These are phyloP conservation scores for Pseudocercospora pini-densiflorae DNA, from an alignment of 2,329 filamentous ascomycete genomes.

Conservation along the genomic window DNA sequence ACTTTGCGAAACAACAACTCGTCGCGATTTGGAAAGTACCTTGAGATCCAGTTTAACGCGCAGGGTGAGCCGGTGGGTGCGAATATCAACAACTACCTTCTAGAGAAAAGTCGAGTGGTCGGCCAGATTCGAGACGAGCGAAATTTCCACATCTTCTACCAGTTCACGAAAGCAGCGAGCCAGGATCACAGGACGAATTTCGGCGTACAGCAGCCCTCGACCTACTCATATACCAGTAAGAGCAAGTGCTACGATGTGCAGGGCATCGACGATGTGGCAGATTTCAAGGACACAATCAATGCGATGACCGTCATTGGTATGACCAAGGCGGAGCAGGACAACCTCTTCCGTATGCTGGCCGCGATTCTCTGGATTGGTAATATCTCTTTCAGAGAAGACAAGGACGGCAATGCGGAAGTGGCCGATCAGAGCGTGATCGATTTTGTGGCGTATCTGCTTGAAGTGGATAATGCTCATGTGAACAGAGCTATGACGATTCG, in stretches of 20 bases:
- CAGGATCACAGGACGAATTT: slow-evolving; percentile 84
- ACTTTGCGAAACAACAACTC: slow-evolving; percentile 99
- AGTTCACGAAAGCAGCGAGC: slow-evolving; percentile 95
- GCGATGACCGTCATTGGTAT: slow-evolving; percentile 96
- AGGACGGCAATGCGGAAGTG: slow-evolving; percentile 85
- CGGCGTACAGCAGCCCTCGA: slow-evolving; percentile 87
- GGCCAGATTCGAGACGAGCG: slow-evolving; percentile 94
- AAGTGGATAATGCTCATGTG: slow-evolving; percentile 79
- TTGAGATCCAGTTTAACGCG: slow-evolving; percentile 94
- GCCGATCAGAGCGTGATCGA: slow-evolving; percentile 89
- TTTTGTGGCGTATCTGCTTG: slow-evolving; percentile 90
- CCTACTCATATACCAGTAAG: slow-evolving; percentile 90
- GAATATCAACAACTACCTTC: slow-evolving; percentile 96
- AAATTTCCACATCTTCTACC: slow-evolving; percentile 99
- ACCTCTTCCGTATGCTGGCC: slow-evolving; percentile 94
- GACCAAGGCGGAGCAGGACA: slow-evolving; percentile 84
- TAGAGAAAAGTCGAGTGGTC: slow-evolving; percentile 94
- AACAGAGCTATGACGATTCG: slow-evolving; percentile 88
- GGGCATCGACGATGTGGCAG: slow-evolving; percentile 88
- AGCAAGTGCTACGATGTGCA: slow-evolving; percentile 95
- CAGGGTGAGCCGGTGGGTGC: slow-evolving; percentile 92
- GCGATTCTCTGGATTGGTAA: slow-evolving; percentile 95
- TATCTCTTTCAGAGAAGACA: slow-evolving; percentile 86
- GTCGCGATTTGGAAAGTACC: slow-evolving; percentile 96
- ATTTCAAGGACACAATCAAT: slow-evolving; percentile 87